Conservation (phyloP, 176 grass and related monocot species). For the Rhynchospora tenuis region DNA sequence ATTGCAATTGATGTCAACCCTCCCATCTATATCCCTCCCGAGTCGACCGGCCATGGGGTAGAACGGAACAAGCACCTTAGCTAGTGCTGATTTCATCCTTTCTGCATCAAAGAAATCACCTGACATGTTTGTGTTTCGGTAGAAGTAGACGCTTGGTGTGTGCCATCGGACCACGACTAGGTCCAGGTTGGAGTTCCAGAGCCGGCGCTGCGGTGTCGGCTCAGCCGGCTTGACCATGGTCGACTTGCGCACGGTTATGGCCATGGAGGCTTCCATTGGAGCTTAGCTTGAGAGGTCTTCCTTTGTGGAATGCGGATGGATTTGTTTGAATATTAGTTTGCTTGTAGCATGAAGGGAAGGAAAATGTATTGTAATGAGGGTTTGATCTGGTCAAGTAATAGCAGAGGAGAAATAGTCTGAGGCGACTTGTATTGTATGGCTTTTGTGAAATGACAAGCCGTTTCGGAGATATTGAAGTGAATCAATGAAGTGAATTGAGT, state of each 20-base stretch:
- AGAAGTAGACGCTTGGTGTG: slow-evolving; percentile 91
- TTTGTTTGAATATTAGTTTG: not conserved
- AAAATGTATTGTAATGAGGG: not conserved
- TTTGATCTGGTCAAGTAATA: not conserved
- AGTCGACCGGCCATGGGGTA: slow-evolving; percentile 90
- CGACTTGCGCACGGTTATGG: slow-evolving; percentile 47
- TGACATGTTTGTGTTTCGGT: slow-evolving; percentile 10
- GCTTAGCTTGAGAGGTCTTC: not conserved
- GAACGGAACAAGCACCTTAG: slow-evolving; percentile 66
- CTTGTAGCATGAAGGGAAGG: not conserved
- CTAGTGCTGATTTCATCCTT: slow-evolving; percentile 56
- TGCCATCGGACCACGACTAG: slow-evolving; percentile 82
- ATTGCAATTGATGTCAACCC: slow-evolving; percentile 88
- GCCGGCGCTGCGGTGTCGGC: slow-evolving; percentile 42
- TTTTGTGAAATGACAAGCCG: not conserved
- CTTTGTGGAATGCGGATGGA: not conserved
- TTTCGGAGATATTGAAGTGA: not conserved
- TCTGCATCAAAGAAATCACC: slow-evolving; percentile 55
- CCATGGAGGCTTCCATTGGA: slow-evolving; percentile 28
- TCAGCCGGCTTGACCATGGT: slow-evolving; percentile 57
- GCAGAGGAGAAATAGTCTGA: not conserved
- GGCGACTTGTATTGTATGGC: not conserved
- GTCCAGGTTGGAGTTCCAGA: slow-evolving; percentile 80
- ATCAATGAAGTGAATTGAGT: too few relatives aligned
- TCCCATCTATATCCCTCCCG: slow-evolving; percentile 65